phyloP scores from a whole-genome alignment of 495 filamentous ascomycete genomes.

The Choiromyces venosus region DNA sequence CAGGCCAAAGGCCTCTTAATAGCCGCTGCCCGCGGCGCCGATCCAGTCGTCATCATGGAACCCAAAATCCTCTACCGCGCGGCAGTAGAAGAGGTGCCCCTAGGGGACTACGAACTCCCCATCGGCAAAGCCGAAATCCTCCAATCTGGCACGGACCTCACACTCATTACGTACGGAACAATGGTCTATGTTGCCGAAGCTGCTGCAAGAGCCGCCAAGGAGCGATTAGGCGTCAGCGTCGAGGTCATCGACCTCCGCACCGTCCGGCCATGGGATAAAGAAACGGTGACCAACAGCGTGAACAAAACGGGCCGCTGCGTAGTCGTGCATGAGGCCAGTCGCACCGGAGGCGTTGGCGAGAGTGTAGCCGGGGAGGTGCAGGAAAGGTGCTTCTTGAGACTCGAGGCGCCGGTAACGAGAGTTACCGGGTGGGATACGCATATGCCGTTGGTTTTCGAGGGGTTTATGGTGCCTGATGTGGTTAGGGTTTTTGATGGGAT shows the following conservation, averaged over 20 bases:
- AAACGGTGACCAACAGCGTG: slow-evolving; percentile 76
- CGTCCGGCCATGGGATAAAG: slow-evolving; percentile 91
- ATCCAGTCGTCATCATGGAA: slow-evolving; percentile 95
- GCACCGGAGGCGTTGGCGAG: slow-evolving; percentile 89
- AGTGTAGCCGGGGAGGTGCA: slow-evolving; percentile 91
- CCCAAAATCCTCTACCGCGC: slow-evolving; percentile 94
- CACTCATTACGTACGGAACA: slow-evolving; percentile 85
- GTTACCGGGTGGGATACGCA: slow-evolving; percentile 91
- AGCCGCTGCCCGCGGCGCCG: slow-evolving; percentile 72
- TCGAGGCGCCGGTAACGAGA: slow-evolving; percentile 88
- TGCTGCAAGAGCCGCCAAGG: slow-evolving; percentile 75
- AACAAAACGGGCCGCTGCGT: slow-evolving; percentile 84
- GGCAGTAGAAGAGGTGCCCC: slow-evolving; percentile 90
- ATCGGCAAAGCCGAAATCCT: slow-evolving; percentile 84
- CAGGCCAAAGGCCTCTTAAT: slow-evolving; percentile 87
- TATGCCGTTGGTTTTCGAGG: slow-evolving; percentile 74
- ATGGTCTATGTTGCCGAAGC: slow-evolving; percentile 81
- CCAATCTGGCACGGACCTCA: slow-evolving; percentile 76
- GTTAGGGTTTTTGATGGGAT: slow-evolving; percentile 66
- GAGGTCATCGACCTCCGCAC: slow-evolving; percentile 92
- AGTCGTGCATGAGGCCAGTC: slow-evolving; percentile 92
- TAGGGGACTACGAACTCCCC: slow-evolving; percentile 72
- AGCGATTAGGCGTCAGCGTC: slow-evolving; percentile 68
- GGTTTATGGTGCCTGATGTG: slow-evolving; percentile 85
- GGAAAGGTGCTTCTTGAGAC: slow-evolving; percentile 72